Percentiles rank a stretch among this genome's conserved stretches.
These are phyloP conservation scores for Alternaria atra DNA, from an alignment of 2,329 filamentous ascomycete species.

Conservation along the genomic window DNA sequence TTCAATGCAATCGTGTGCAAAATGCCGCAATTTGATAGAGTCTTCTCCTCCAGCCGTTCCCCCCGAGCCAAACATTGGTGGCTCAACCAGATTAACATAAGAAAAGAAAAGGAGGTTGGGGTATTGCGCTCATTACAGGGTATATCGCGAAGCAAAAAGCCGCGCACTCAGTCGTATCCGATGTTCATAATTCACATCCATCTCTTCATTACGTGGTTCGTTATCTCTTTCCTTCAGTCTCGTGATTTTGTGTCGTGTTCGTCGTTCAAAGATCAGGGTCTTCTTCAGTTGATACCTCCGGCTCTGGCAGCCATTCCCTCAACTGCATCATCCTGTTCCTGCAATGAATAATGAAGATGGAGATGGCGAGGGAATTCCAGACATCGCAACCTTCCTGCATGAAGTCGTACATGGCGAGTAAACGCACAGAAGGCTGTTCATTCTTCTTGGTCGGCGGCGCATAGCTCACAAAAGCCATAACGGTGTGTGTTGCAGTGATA, in stretches of 20 bases:
- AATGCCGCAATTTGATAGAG: background rate
- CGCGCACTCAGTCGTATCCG: constrained; percentile 11
- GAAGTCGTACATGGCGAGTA: constrained; percentile 64
- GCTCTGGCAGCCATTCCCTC: constrained; percentile 46
- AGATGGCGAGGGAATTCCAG: constrained; percentile 67
- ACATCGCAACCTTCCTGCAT: constrained; percentile 63
- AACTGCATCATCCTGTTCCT: constrained; percentile 61
- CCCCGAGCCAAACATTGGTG: background rate
- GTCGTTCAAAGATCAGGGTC: constrained; percentile 45
- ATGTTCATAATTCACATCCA: constrained; percentile 8
- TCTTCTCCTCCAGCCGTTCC: background rate
- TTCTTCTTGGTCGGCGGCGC: constrained; percentile 46
- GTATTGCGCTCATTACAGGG: constrained; percentile 20
- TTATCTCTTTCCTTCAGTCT: background rate
- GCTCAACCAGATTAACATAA: constrained; percentile 5
- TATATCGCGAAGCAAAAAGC: constrained; percentile 30
- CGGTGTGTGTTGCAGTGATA: constrained; percentile 62
- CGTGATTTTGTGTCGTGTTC: background rate
- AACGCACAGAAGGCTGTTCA: constrained; percentile 42
- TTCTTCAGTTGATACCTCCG: constrained; percentile 17
- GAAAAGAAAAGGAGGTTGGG: constrained; percentile 8
- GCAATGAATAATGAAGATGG: constrained; percentile 64
- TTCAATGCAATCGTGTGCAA: background rate
- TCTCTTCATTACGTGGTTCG: constrained; percentile 5
- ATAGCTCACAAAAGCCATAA: constrained; percentile 63